Conservation (phyloP, 257 asterid species). For the Capsicum pubescens region DNA sequence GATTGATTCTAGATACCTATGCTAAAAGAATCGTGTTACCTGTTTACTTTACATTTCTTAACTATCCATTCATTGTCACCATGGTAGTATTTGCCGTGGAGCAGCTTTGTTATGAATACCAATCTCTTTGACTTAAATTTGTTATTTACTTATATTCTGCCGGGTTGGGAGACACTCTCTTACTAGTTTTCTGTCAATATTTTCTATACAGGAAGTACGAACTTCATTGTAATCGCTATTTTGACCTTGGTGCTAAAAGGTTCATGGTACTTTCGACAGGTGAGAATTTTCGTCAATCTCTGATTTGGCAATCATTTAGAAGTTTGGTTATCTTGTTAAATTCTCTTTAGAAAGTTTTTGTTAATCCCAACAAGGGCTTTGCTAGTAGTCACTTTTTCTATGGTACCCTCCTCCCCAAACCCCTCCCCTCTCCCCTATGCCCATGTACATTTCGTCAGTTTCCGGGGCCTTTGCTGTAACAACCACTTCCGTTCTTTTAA, state of each 20-base stretch:
- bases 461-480: background rate
- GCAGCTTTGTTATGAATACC: background rate
- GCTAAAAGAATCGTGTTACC: background rate
- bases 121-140: background rate
- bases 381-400: background rate
- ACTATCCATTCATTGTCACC: background rate
- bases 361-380: background rate
- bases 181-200: background rate
- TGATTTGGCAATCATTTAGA: background rate
- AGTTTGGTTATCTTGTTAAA: background rate
- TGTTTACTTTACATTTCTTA: background rate
- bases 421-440: background rate
- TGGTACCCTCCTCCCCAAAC: background rate
- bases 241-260: constrained; percentile 83
- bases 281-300: constrained; percentile 31
- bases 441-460: background rate
- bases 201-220: constrained; percentile 73
- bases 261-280: constrained; percentile 95
- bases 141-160: background rate
- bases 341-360: background rate
- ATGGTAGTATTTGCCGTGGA: background rate
- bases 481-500: background rate
- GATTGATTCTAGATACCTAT: background rate
- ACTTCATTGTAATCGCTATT: constrained; percentile 79
- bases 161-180: background rate